phyloP scores from a whole-genome alignment of 345 rosid species.

The Cardamine chenopodiifolia region DNA sequence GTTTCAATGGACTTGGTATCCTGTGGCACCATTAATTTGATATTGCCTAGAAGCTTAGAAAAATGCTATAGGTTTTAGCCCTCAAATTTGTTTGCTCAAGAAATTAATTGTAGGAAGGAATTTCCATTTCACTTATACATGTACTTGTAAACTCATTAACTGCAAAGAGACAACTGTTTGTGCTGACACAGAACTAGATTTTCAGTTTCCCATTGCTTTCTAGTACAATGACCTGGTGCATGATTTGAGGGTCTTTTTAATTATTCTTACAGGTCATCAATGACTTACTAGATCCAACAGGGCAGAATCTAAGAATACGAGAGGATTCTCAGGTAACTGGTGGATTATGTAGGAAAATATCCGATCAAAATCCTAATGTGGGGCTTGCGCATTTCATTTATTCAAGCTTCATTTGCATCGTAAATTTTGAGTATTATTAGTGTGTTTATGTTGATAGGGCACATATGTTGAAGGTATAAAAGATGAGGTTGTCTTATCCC shows the following conservation, averaged over 20 bases:
- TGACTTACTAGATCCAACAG: slow-evolving; percentile 85
- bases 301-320: slow-evolving; percentile 87
- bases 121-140: neutral
- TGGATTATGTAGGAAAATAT: slow-evolving; percentile 11
- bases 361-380: neutral
- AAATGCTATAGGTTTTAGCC: slow-evolving; percentile 25
- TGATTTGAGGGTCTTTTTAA: slow-evolving; percentile 14
- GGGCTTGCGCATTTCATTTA: slow-evolving; percentile 21
- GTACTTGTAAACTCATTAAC: slow-evolving; percentile 2
- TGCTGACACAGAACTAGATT: neutral
- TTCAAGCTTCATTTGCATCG: slow-evolving; percentile 23
- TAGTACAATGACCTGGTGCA: slow-evolving; percentile 4
- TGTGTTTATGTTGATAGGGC: slow-evolving; percentile 58
- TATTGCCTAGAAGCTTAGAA: slow-evolving; percentile 24
- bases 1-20: slow-evolving; percentile 14
- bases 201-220: slow-evolving; percentile 9
- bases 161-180: slow-evolving; percentile 14
- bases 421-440: slow-evolving; percentile 25
- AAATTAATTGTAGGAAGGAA: neutral
- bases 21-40: neutral
- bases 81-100: slow-evolving; percentile 7
- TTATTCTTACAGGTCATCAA: slow-evolving; percentile 70
- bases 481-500: slow-evolving; percentile 96
- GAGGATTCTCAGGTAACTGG: slow-evolving; percentile 81
- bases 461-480: slow-evolving; percentile 90